phyloP scores from a whole-genome alignment of 208 protist genomes.

The Endotrypanum monterogeii region DNA sequence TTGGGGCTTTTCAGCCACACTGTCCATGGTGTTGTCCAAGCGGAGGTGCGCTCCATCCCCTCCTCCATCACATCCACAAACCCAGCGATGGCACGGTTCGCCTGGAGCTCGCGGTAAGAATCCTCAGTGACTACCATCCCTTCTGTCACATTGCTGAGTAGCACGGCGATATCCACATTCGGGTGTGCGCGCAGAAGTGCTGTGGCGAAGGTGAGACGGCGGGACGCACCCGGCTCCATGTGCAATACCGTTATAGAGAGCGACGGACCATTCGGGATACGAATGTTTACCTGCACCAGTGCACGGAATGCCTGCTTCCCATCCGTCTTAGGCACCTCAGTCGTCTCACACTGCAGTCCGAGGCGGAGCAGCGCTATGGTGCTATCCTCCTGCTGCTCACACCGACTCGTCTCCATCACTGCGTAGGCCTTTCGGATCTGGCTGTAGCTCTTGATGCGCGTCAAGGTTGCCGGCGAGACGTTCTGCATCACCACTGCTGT shows the following conservation, averaged over 20 bases:
- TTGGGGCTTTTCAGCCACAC: conserved; percentile 79
- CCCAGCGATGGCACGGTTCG: conserved; percentile 40
- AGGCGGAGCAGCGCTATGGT: conserved; percentile 68
- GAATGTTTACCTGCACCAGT: conserved; percentile 54
- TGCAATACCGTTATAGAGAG: conserved; percentile 56
- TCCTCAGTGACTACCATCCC: conserved; percentile 37
- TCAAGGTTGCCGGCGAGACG: conserved; percentile 39
- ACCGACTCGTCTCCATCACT: conserved; percentile 60
- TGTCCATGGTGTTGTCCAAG: conserved; percentile 48
- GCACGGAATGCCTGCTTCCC: conserved; percentile 39
- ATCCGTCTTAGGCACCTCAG: conserved; percentile 55
- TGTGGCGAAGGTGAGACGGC: conserved; percentile 43
- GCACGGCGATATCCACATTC: conserved; percentile 42
- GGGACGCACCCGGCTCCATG: conserved; percentile 45
- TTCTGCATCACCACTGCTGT: conserved; percentile 78
- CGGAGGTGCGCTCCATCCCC: conserved; percentile 38
- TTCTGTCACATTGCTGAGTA: conserved; percentile 72
- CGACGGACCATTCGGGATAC: conserved; percentile 34
- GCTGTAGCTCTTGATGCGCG: conserved; percentile 57
- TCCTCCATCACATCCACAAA: conserved; percentile 81
- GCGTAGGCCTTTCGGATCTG: conserved; percentile 68
- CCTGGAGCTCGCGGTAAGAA: conserved; percentile 50
- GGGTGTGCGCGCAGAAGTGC: conserved; percentile 42
- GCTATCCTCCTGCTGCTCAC: conserved; percentile 55
- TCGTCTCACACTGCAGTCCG: conserved; percentile 57